These are phyloP conservation scores for Symmetrospora coprosmae DNA, from an alignment of 768 basidiomycete genomes.

Conservation along the genomic window DNA sequence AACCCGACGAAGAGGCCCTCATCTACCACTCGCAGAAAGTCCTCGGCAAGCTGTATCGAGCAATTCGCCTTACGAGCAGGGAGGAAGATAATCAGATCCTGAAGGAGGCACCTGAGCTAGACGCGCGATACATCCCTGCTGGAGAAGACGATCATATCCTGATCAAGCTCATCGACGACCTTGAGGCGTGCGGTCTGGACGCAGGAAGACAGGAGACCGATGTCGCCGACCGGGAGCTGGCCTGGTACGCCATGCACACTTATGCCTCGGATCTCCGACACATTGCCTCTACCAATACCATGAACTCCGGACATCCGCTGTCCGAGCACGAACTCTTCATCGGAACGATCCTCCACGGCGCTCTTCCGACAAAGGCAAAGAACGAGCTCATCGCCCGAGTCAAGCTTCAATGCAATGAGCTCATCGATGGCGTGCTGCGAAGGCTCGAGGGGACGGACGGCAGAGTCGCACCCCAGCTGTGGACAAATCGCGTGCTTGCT, in stretches of 20 bases:
- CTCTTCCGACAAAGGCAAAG: conserved; percentile 11
- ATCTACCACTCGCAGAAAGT: conserved; percentile 13
- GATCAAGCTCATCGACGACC: neutral
- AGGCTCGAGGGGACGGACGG: conserved; percentile 8
- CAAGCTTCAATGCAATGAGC: conserved; percentile 22
- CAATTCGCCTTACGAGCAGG: conserved; percentile 7
- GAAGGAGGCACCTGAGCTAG: conserved; percentile 8
- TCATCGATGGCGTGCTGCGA: conserved; percentile 3
- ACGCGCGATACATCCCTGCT: neutral
- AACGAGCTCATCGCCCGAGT: conserved; percentile 5
- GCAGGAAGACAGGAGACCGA: neutral
- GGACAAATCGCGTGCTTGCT: conserved; percentile 10
- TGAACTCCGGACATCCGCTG: conserved; percentile 18
- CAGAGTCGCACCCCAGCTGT: neutral
- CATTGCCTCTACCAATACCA: conserved; percentile 11
- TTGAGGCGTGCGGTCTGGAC: conserved; percentile 5
- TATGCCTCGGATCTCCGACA: conserved; percentile 14
- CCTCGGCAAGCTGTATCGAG: conserved; percentile 15
- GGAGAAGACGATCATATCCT: conserved; percentile 12
- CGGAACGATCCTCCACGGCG: conserved; percentile 17
- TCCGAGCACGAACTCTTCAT: conserved; percentile 18
- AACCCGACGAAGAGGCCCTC: conserved; percentile 13
- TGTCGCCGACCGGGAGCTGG: neutral
- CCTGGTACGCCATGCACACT: conserved; percentile 18
- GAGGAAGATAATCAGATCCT: conserved; percentile 14